Percentiles rank a stretch among this genome's conserved stretches.
phyloP scores from a whole-genome alignment of 768 basidiomycete genomes.

The Agaricus blazei region DNA sequence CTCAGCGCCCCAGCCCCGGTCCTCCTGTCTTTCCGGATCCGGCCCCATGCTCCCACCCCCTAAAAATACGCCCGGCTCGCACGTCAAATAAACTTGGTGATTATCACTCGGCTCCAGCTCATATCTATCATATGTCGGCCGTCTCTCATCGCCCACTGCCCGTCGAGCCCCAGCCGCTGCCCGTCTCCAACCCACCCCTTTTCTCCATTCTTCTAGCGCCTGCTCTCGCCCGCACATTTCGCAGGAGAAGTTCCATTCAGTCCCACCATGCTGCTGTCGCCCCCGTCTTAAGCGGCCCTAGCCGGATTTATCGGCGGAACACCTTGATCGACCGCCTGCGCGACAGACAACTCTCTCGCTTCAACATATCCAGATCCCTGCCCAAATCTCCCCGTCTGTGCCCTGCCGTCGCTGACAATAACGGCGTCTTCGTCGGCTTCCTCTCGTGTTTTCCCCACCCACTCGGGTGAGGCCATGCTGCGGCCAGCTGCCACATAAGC shows the following conservation, averaged over 20 bases:
- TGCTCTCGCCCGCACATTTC: background rate
- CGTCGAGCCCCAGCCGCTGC: background rate
- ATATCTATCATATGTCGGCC: background rate
- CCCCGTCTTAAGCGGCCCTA: background rate
- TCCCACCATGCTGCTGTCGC: background rate
- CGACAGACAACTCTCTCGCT: background rate
- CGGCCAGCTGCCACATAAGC: no score
- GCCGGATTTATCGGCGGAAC: background rate
- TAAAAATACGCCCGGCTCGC: conserved; percentile 1
- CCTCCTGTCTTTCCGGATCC: conserved; percentile 9
- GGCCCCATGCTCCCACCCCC: background rate
- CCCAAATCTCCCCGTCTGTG: background rate
- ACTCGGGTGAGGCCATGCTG: no score
- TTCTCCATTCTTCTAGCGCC: background rate
- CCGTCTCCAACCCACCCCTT: background rate
- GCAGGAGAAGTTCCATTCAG: background rate
- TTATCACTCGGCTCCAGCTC: background rate
- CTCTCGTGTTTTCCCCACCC: no score
- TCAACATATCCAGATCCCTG: background rate
- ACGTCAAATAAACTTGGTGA: conserved; percentile 8
- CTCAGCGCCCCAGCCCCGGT: conserved; percentile 10
- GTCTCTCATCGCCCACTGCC: background rate
- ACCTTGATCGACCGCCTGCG: background rate
- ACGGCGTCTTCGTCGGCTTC: no score
- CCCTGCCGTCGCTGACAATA: background rate